Base-by-base conservation (phyloP, 306 rosid genomes). In the Bauhinia variegata region DNA sequence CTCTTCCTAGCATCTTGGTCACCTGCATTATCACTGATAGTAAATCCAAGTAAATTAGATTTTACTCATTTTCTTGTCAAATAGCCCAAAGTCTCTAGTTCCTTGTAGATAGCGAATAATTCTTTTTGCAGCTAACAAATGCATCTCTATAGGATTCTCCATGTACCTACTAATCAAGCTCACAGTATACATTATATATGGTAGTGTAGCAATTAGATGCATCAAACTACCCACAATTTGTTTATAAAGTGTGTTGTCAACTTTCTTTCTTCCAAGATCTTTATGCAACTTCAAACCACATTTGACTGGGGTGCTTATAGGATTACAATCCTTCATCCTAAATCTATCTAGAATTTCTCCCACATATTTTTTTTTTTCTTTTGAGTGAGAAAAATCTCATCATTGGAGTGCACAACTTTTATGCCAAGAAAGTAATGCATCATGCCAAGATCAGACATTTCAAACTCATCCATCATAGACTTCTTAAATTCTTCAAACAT, bases 301-400 rank as follows among this genome's bases (percentile, higher is more conserved):
- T 2, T 19, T 55, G 4, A 2, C 8, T 13, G 47, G 36, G 4
- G 42, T 69, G 9, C 12, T 57, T 0, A 55, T 12, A 7, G 18
- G 3, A 8, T 56, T 68, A 9, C 30, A 38, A 42, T 54, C 9
- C 8, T 41, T 41, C 63, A 53, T 68, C 28, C 15, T 6, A 57
- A 56, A 69, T 17, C 5, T 69, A 0, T 43, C 11, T 3, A 55
- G 16, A 3, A 69, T 44, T 18, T 68, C 44, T 41, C 1, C 3
- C 4, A 16, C 70, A 65, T 65, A 47, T 2, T 33, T 48, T 19
- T 36, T 64, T 65, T 65, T 2, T 33, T 48, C 37, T 36, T 64
- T 65, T 65, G 50, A 65, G 9, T 28, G 5, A 69, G 56, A 33
- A 69, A 69, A 7, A 56, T 69, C 0, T 65, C 57, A 23, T 1